phyloP scores from a whole-genome alignment of 2,329 filamentous ascomycete genomes.

The Pestalotiopsis sp. region DNA sequence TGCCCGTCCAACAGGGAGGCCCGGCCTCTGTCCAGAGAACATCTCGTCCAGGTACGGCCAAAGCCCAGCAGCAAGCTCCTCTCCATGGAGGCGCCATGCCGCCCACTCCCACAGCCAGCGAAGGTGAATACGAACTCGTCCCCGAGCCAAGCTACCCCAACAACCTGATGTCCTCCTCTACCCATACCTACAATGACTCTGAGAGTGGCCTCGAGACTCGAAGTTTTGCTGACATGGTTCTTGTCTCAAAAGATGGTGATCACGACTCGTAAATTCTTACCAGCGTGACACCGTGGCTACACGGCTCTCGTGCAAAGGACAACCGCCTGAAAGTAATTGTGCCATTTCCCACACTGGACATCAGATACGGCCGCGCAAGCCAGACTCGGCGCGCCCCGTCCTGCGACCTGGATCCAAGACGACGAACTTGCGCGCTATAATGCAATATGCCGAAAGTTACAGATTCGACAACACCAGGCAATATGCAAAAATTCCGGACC shows the following conservation, averaged over 20 bases:
- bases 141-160: conserved; percentile 20
- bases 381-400: not conserved
- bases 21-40: conserved; percentile 27
- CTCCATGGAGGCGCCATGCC: conserved; percentile 61
- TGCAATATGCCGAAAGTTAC: not conserved
- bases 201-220: conserved; percentile 33
- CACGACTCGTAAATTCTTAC: conserved; percentile 27
- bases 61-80: conserved; percentile 48
- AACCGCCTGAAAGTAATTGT: not conserved
- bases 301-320: not conserved
- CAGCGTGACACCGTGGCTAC: not conserved
- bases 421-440: not conserved
- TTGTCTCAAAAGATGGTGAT: conserved; percentile 46
- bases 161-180: conserved; percentile 23
- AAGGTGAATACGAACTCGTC: conserved; percentile 59
- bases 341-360: not conserved
- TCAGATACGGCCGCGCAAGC: not conserved
- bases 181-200: conserved; percentile 22
- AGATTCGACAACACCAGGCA: not conserved
- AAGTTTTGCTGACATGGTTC: conserved; percentile 45
- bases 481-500: not conserved
- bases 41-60: conserved; percentile 57
- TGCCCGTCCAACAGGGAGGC: conserved; percentile 24
- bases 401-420: not conserved
- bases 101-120: conserved; percentile 62